Percentiles rank a stretch among this genome's conserved stretches.
Conservation (phyloP, 345 rosid species). For the Theobroma cacao region DNA sequence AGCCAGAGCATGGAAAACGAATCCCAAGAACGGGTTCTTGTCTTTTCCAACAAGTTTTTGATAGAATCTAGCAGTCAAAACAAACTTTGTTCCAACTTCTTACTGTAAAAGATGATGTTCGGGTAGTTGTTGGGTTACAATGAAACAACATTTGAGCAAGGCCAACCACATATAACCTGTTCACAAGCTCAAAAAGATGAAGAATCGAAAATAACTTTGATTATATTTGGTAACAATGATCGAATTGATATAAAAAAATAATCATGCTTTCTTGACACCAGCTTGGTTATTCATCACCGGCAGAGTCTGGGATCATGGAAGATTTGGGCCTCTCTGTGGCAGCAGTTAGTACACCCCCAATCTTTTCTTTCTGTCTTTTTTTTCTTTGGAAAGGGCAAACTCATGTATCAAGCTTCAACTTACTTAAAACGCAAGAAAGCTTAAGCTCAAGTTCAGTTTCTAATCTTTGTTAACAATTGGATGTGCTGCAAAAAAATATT, state of each 20-base stretch:
- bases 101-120: no score
- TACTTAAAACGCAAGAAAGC: conserved; percentile 5
- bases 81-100: no score
- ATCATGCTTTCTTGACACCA: conserved; percentile 20
- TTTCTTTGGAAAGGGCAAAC: background rate
- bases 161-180: no score
- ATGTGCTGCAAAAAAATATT: background rate
- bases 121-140: no score
- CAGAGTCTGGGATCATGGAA: conserved; percentile 54
- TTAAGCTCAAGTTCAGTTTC: background rate
- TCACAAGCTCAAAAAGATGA: no score
- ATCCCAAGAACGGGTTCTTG: no score
- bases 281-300: conserved; percentile 67
- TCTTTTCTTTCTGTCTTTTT: background rate
- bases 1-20: no score
- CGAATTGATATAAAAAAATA: background rate
- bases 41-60: no score
- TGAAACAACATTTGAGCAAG: no score
- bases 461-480: background rate
- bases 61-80: no score
- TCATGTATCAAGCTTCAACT: background rate
- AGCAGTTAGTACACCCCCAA: conserved; percentile 17
- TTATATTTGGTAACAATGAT: background rate
- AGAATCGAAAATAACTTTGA: background rate
- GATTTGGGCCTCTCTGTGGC: conserved; percentile 64